phyloP scores from a whole-genome alignment of 2,329 filamentous ascomycete genomes.

The Ramularia collo-cygni region DNA sequence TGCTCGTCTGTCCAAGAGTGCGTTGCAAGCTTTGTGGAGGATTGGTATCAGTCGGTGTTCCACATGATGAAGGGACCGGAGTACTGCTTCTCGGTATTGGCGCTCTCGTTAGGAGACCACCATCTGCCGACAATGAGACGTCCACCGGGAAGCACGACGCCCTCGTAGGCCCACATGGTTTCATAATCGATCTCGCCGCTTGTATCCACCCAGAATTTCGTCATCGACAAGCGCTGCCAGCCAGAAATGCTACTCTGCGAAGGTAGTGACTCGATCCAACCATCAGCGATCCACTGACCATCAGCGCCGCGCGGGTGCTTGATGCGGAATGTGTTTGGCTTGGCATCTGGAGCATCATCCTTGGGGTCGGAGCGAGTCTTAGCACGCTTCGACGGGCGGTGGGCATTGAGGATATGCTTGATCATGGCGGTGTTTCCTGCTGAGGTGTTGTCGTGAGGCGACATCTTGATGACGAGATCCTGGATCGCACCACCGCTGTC shows the following conservation, averaged over 20 bases:
- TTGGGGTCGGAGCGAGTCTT: constrained; percentile 30
- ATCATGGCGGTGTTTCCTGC: no score
- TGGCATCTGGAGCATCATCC: constrained; percentile 5
- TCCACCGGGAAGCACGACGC: constrained; percentile 42
- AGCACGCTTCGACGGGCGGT: constrained; percentile 16
- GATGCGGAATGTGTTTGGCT: neutral
- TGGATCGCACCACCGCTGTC: constrained; percentile 25
- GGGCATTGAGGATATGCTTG: constrained; percentile 35
- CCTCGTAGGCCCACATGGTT: constrained; percentile 44
- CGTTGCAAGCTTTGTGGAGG: no score
- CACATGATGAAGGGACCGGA: constrained; percentile 40
- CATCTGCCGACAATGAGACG: constrained; percentile 43
- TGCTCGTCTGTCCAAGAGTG: no score
- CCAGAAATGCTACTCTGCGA: constrained; percentile 44
- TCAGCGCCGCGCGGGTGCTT: constrained; percentile 4
- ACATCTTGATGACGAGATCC: constrained; percentile 21
- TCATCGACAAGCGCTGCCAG: constrained; percentile 49
- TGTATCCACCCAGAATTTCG: constrained; percentile 42
- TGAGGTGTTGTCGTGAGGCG: constrained; percentile 31
- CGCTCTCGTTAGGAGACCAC: constrained; percentile 34
- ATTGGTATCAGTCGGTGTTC: constrained; percentile 14
- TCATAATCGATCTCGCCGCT: constrained; percentile 25
- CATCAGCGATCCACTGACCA: constrained; percentile 30
- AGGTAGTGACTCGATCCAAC: constrained; percentile 46
- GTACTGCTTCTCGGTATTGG: constrained; percentile 25